phyloP scores from a whole-genome alignment of 768 basidiomycete genomes.

The Gyrodon lividus region DNA sequence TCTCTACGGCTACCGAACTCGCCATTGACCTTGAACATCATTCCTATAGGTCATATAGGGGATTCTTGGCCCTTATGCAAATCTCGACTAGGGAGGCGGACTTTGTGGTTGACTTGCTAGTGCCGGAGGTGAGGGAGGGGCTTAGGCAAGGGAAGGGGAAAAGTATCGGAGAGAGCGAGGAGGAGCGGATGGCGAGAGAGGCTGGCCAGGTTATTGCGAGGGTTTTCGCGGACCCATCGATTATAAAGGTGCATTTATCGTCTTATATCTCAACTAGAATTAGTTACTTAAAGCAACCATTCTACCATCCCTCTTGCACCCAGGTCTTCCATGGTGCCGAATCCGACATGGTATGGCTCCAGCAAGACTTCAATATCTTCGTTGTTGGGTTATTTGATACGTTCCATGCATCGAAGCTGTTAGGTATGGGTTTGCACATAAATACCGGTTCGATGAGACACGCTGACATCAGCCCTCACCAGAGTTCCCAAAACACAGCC shows the following conservation, averaged over 20 bases:
- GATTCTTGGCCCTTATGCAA: conserved; percentile 94
- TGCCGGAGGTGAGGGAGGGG: conserved; percentile 60
- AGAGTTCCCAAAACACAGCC: conserved; percentile 84
- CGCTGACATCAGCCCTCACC: neutral
- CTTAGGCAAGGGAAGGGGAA: conserved; percentile 61
- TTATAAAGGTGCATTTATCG: conserved; percentile 67
- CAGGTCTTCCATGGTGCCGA: conserved; percentile 95
- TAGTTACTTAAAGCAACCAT: neutral
- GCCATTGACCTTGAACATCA: conserved; percentile 97
- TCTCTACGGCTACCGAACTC: conserved; percentile 71
- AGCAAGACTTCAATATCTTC: conserved; percentile 92
- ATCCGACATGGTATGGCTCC: conserved; percentile 93
- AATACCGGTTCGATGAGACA: neutral
- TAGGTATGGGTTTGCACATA: conserved; percentile 45
- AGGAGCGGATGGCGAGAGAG: conserved; percentile 19
- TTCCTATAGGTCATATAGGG: conserved; percentile 77
- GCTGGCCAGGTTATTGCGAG: conserved; percentile 48
- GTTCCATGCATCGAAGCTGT: conserved; percentile 85
- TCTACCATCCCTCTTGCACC: neutral
- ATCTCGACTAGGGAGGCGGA: conserved; percentile 81
- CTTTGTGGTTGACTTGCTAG: conserved; percentile 83
- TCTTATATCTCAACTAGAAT: neutral
- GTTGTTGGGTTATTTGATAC: conserved; percentile 98
- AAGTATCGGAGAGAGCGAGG: conserved; percentile 6
- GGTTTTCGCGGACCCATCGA: conserved; percentile 71